A percentile compares a stretch with the other conserved stretches of the same genome.
These are phyloP conservation scores for Guillardia theta DNA, from an alignment of 78 protist genomes.

Conservation along the genomic window DNA sequence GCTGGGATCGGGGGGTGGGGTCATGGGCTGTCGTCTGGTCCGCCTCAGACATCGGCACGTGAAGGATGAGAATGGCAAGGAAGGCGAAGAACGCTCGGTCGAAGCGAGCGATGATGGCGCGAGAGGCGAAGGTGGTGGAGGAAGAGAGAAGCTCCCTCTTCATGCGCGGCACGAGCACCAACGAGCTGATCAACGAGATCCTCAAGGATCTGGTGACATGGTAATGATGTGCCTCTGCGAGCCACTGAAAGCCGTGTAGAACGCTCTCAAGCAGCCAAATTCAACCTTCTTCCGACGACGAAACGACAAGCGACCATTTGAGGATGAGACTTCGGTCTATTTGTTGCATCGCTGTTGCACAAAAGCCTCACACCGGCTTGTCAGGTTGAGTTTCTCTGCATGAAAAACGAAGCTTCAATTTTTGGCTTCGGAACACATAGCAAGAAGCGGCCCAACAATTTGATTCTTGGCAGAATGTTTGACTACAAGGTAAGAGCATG, in stretches of 20 bases:
- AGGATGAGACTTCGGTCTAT: not conserved
- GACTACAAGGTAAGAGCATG: not conserved
- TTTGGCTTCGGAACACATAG: not conserved
- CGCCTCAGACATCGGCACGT: too few relatives aligned
- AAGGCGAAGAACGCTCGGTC: not conserved
- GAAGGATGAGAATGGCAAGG: not conserved
- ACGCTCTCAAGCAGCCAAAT: not conserved
- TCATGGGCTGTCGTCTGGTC: too few relatives aligned
- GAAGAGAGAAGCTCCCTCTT: not conserved
- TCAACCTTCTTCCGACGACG: not conserved
- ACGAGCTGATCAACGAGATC: not conserved
- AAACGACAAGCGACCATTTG: conserved; percentile 34
- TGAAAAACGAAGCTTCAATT: not conserved
- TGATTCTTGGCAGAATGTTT: not conserved
- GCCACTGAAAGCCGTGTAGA: not conserved
- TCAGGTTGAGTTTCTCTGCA: conserved; percentile 1
- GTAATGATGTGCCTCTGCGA: not conserved
- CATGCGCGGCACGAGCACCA: conserved; percentile 4
- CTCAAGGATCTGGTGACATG: not conserved
- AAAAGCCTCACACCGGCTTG: not conserved
- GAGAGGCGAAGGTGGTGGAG: not conserved
- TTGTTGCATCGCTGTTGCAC: not conserved
- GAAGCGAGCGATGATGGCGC: not conserved
- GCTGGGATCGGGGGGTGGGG: too few relatives aligned
- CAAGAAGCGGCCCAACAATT: conserved; percentile 2